Percentiles rank a stretch among this genome's conserved stretches.
phyloP scores from a whole-genome alignment of 129 eudicot genomes.

The Helichrysum umbraculigerum region DNA sequence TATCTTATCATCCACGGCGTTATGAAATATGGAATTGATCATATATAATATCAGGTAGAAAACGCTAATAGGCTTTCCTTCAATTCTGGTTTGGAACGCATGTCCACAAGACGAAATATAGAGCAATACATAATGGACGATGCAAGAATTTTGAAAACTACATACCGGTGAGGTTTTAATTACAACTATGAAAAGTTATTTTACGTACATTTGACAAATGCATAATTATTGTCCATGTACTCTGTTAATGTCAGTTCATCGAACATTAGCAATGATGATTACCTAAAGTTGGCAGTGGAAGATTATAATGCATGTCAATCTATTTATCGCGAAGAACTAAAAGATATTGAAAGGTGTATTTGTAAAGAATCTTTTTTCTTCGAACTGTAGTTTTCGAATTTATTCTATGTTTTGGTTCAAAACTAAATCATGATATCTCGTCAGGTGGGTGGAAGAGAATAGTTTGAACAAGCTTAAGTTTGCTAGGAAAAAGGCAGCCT shows the following conservation, averaged over 20 bases:
- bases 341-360: slow-evolving; percentile 64
- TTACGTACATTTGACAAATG: background rate
- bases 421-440: background rate
- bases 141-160: slow-evolving; percentile 57
- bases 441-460: slow-evolving; percentile 76
- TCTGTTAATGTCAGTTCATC: slow-evolving; percentile 1
- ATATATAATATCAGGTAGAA: slow-evolving; percentile 49
- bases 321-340: slow-evolving; percentile 55
- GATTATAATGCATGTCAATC: slow-evolving; percentile 73
- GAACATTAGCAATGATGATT: slow-evolving; percentile 53
- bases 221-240: background rate
- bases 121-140: slow-evolving; percentile 46
- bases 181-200: background rate
- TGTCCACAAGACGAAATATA: slow-evolving; percentile 56
- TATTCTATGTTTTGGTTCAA: background rate
- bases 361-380: too few species aligned
- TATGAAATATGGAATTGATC: too few species aligned
- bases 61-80: slow-evolving; percentile 52
- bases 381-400: background rate
- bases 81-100: slow-evolving; percentile 53
- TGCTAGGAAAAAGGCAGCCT: slow-evolving; percentile 74
- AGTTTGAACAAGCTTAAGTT: slow-evolving; percentile 74
- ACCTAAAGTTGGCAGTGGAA: slow-evolving; percentile 58
- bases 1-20: too few species aligned
- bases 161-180: slow-evolving; percentile 48